Percentiles rank a stretch among this genome's conserved stretches.
Conservation (phyloP, 225 moss, liverwort and hornwort species). For the Ulota crispa region DNA sequence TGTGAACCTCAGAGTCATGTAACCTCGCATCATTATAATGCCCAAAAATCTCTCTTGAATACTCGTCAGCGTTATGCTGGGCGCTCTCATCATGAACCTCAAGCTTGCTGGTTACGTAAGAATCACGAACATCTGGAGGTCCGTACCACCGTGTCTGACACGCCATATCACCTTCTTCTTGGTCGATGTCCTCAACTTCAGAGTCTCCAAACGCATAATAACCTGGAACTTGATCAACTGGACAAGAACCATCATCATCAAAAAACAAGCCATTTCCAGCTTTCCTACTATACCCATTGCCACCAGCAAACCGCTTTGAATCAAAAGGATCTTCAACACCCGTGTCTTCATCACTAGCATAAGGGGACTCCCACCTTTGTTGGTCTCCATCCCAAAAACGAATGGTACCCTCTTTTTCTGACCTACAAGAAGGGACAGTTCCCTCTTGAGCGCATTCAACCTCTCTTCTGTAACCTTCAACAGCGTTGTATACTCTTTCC, state of each 20-base stretch:
- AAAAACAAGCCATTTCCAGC: conserved; percentile 38
- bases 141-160: conserved; percentile 78
- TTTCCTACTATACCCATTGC: conserved; percentile 28
- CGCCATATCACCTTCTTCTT: conserved; percentile 48
- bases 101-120: conserved; percentile 54
- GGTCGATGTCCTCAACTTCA: conserved; percentile 47
- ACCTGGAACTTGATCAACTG: conserved; percentile 41
- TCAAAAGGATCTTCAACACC: conserved; percentile 44
- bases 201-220: conserved; percentile 45
- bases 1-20: conserved; percentile 46
- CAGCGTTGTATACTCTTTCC: conserved; percentile 46
- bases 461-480: conserved; percentile 41
- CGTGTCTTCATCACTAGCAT: conserved; percentile 55
- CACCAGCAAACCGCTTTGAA: conserved; percentile 50
- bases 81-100: conserved; percentile 36
- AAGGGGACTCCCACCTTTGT: conserved; percentile 55
- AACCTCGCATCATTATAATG: conserved; percentile 33
- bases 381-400: conserved; percentile 64
- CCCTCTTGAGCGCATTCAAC: conserved; percentile 52
- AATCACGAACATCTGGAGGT: conserved; percentile 72
- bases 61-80: conserved; percentile 18
- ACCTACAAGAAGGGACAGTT: conserved; percentile 29
- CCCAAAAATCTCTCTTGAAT: conserved; percentile 21
- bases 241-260: conserved; percentile 43
- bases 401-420: conserved; percentile 45